These are phyloP conservation scores for Fusarium beomiforme DNA, from an alignment of 2,329 filamentous ascomycete species.

Conservation along the genomic window DNA sequence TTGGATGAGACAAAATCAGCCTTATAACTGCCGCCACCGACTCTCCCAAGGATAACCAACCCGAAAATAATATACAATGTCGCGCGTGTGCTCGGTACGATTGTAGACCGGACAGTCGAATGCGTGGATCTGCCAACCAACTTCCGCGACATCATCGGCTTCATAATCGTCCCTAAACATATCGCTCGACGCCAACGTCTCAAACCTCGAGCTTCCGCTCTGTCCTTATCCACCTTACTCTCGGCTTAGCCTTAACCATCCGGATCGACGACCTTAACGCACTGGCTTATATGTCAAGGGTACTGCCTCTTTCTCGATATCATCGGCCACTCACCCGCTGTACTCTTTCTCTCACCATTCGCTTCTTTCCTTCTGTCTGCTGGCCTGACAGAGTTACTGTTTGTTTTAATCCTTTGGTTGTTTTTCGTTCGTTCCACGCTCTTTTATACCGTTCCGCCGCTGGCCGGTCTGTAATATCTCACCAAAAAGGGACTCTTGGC, in stretches of 20 bases:
- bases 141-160: conserved; percentile 44
- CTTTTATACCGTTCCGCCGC: conserved; percentile 19
- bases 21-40: conserved; percentile 18
- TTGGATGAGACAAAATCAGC: conserved; percentile 40
- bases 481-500: conserved; percentile 11
- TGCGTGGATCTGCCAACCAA: conserved; percentile 48
- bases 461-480: conserved; percentile 34
- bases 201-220: conserved; percentile 16
- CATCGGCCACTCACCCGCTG: conserved; percentile 15
- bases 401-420: conserved; percentile 17
- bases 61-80: conserved; percentile 48
- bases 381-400: conserved; percentile 30
- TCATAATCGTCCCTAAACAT: conserved; percentile 31
- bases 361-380: conserved; percentile 33
- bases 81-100: conserved; percentile 60
- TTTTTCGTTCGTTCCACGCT: conserved; percentile 6
- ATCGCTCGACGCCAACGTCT: conserved; percentile 29
- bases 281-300: conserved; percentile 23
- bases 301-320: conserved; percentile 18
- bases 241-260: conserved; percentile 27
- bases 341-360: conserved; percentile 11
- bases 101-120: conserved; percentile 34
- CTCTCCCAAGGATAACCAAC: neutral
- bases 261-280: conserved; percentile 22
- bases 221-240: conserved; percentile 13